Conservation (phyloP, 73 alveolate species). For the Uronychia setigera region DNA sequence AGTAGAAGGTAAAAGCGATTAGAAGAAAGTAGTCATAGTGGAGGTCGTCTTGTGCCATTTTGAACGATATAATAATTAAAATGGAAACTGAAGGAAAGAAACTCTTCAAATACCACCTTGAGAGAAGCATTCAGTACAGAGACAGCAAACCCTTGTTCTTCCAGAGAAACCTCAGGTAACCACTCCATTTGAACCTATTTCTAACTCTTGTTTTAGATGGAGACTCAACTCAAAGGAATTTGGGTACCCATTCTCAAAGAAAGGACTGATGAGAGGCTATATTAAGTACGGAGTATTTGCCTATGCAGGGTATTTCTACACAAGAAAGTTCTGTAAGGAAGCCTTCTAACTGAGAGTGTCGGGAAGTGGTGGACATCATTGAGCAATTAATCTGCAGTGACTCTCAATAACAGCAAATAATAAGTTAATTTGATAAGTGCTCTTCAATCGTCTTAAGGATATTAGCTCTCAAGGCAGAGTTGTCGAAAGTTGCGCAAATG, state of each 20-base stretch:
- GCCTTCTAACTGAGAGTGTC: too few species aligned
- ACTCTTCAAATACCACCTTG: constrained; percentile 49
- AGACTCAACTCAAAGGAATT: constrained; percentile 52
- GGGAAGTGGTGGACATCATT: background rate
- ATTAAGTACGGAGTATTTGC: constrained; percentile 52
- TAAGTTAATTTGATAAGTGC: too few species aligned
- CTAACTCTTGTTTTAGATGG: constrained; percentile 29
- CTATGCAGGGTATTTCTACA: constrained; percentile 28
- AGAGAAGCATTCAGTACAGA: constrained; percentile 17
- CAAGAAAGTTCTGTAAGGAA: background rate
- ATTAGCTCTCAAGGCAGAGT: too few species aligned
- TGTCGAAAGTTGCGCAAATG: too few species aligned
- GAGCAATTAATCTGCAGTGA: background rate
- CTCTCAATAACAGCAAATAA: too few species aligned
- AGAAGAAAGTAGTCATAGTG: background rate
- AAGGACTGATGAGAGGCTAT: constrained; percentile 51
- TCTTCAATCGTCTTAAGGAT: too few species aligned
- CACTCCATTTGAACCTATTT: background rate
- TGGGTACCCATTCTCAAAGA: constrained; percentile 50
- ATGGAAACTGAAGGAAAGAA: constrained; percentile 1
- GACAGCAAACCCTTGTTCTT: constrained; percentile 56
- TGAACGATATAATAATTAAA: constrained; percentile 1
- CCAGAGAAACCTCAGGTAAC: constrained; percentile 36
- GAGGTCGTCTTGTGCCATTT: background rate
- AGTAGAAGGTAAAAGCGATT: background rate